phyloP scores from a whole-genome alignment of 331 rosid genomes.

The Ulmus americana region DNA sequence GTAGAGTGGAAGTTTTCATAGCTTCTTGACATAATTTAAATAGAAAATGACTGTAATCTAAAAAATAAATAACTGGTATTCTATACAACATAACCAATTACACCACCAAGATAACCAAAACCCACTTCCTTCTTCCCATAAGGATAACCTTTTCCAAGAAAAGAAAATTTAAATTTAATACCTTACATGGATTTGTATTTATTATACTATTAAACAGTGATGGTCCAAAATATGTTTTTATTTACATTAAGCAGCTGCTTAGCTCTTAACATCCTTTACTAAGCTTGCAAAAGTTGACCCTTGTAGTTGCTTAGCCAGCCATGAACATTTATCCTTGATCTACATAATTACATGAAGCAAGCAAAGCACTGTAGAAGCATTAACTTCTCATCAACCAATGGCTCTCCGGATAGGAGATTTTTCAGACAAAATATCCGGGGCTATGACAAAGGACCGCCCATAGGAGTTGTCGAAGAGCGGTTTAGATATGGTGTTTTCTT shows the following conservation, averaged over 20 bases:
- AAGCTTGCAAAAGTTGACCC: conserved; percentile 31
- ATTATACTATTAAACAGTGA: conserved; percentile 30
- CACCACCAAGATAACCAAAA: conserved; percentile 20
- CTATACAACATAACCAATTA: conserved; percentile 52
- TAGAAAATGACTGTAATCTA: conserved; percentile 11
- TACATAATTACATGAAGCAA: conserved; percentile 1
- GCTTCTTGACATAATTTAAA: conserved; percentile 18
- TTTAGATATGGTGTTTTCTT: conserved; percentile 39
- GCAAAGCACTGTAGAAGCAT: conserved; percentile 19
- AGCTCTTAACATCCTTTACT: conserved; percentile 21
- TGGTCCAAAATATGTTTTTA: conserved; percentile 35
- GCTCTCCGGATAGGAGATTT: conserved; percentile 22
- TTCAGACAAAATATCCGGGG: conserved; percentile 14
- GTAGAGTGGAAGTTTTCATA: background rate
- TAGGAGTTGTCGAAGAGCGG: conserved; percentile 35
- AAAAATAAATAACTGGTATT: conserved; percentile 19
- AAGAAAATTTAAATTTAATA: conserved; percentile 9
- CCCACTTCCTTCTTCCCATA: background rate
- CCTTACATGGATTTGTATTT: conserved; percentile 39
- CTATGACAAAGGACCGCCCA: conserved; percentile 50
- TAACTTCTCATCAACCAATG: conserved; percentile 20
- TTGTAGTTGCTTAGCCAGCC: conserved; percentile 24
- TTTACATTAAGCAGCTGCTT: conserved; percentile 49
- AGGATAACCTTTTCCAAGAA: background rate
- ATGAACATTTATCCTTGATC: background rate